Conservation (phyloP, 371 early-diverging fungal species). For the Batkoa obscura region DNA sequence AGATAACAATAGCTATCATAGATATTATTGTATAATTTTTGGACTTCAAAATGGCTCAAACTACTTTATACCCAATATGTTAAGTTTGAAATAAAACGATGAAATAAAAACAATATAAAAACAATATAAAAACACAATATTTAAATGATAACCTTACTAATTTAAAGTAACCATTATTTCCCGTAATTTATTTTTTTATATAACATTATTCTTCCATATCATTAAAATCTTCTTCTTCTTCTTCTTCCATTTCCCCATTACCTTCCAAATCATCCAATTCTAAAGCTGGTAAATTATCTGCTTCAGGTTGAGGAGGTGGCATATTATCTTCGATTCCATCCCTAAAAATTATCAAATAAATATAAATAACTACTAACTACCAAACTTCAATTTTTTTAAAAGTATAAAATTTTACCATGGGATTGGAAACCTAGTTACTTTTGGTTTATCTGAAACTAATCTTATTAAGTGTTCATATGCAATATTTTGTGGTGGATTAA, state of each 20-base stretch:
- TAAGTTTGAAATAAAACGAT: no score
- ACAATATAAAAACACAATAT: no score
- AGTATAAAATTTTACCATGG: conserved; percentile 24
- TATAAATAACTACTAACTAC: no score
- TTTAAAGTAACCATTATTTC: no score
- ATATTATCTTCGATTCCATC: conserved; percentile 3
- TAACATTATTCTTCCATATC: conserved; percentile 5
- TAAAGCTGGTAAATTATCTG: background rate
- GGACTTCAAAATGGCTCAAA: no score
- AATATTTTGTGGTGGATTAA: conserved; percentile 38
- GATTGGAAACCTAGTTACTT: conserved; percentile 71
- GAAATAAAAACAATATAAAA: no score
- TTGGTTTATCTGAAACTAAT: conserved; percentile 83
- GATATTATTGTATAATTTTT: no score
- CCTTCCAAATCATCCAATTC: background rate
- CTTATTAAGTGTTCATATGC: conserved; percentile 52
- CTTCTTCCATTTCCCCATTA: background rate
- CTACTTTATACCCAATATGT: no score
- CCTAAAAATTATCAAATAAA: background rate
- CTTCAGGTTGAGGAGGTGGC: conserved; percentile 7
- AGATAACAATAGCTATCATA: no score
- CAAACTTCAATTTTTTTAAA: background rate
- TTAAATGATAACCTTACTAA: no score
- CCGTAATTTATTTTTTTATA: no score
- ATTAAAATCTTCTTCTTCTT: conserved; percentile 4